Conservation (phyloP, 2,329 filamentous ascomycete genomes). For the Xylaria sp. region DNA sequence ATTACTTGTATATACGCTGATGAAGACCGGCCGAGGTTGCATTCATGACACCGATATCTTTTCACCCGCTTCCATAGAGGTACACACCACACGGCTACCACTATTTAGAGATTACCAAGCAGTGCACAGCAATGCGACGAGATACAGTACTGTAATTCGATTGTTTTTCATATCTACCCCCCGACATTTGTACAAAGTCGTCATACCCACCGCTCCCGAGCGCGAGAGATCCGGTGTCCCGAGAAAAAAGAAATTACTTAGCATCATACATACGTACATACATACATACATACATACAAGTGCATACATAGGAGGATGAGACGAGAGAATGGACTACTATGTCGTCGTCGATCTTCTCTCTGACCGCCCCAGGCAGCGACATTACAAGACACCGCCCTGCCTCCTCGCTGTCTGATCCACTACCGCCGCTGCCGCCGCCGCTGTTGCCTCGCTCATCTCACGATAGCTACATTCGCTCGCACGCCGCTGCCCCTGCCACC, state of each 20-base stretch:
- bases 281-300: background rate
- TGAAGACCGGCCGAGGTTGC: slow-evolving; percentile 21
- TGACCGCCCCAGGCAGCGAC: slow-evolving; percentile 41
- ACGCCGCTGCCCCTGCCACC: slow-evolving; percentile 12
- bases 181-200: no score
- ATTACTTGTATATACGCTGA: background rate
- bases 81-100: background rate
- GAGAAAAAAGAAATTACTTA: background rate
- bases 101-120: background rate
- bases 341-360: slow-evolving; percentile 42
- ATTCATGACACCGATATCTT: slow-evolving; percentile 35
- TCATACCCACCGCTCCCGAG: background rate
- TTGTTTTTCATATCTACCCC: background rate
- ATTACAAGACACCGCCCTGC: slow-evolving; percentile 32
- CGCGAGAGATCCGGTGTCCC: background rate
- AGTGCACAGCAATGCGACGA: background rate
- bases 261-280: background rate
- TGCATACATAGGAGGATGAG: background rate
- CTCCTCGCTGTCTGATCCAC: slow-evolving; percentile 16
- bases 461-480: slow-evolving; percentile 9
- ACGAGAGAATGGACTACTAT: slow-evolving; percentile 44
- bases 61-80: background rate
- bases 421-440: background rate
- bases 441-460: slow-evolving; percentile 21
- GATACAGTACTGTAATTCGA: background rate